Base-by-base conservation (phyloP, 75 land plant species). In the Selaginella tamariscina region DNA sequence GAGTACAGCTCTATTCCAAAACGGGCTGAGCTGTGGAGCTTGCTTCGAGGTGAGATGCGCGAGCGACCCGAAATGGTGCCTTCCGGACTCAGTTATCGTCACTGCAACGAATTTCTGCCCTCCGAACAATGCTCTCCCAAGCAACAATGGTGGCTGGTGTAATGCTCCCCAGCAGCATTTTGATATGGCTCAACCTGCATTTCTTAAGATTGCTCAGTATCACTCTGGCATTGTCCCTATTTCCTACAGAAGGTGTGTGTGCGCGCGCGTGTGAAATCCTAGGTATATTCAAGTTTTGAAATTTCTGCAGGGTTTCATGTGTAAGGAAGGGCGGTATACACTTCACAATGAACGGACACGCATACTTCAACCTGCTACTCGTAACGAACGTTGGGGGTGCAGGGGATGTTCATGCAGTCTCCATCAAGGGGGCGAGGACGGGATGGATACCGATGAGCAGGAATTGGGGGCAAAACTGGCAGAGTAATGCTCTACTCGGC, bases 81-180 rank as follows among this genome's bases (percentile, higher is more conserved):
- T 79, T 49, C 32, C 39, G 29, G 87, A 82, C 22, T 72, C 75
- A 0, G 60, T 77, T 33, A 49, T 33, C 23, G 59, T 77, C 39
- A 77, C 74, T 0, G 78, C 70, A 0, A 77, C 74, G 0, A 72
- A 72, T 66, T 62, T 72, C 66, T 71, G 78, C 74, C 74, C 74
- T 0, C 78, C 78, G 18, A 56, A 66, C 27, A n/a, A n/a, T n/a
- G 0, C 56, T n/a, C 27, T 22, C 1, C 66, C 77, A 21, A 64
- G 49, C 49, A 39, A 39, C 75, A 74, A 78, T 33, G 90, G 95
- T 24, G 90, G 87, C n/a, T 84, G 87, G 87, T 89, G 90, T 74
- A 84, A 84, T 55, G 78, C 72, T n/a, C 90, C 90, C 29, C 54
- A 56, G 0, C 65, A 75, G 30, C 90, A 86, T 31, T 89, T 89